phyloP scores from a whole-genome alignment of 495 filamentous ascomycete species.

The Lasiosphaeria ovina region DNA sequence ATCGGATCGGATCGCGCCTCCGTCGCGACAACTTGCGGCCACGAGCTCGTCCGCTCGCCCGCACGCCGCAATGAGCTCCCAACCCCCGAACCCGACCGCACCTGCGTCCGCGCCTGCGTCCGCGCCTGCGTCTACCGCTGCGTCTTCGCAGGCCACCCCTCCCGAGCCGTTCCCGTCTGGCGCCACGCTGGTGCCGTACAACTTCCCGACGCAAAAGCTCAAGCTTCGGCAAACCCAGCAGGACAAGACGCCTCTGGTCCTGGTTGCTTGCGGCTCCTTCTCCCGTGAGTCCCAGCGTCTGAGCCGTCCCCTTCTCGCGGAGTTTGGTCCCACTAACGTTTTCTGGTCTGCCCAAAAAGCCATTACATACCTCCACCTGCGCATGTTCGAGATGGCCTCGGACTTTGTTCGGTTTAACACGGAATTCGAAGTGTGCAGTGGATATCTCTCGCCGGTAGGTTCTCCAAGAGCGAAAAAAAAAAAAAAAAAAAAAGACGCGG shows the following conservation, averaged over 20 bases:
- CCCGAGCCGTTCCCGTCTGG: constrained; percentile 17
- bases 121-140: background rate
- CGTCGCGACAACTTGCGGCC: background rate
- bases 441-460: constrained; percentile 61
- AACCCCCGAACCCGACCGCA: constrained; percentile 12
- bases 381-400: constrained; percentile 91
- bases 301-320: background rate
- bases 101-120: constrained; percentile 6
- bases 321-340: constrained; percentile 11
- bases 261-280: constrained; percentile 91
- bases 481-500: too few species aligned
- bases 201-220: constrained; percentile 69
- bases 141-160: background rate
- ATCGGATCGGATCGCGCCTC: background rate
- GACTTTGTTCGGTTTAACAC: constrained; percentile 78
- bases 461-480: background rate
- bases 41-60: background rate
- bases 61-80: constrained; percentile 4
- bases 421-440: constrained; percentile 80
- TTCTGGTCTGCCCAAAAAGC: constrained; percentile 37
- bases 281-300: constrained; percentile 37
- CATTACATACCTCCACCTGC: constrained; percentile 81
- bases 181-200: constrained; percentile 52
- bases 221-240: constrained; percentile 64
- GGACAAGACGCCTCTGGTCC: constrained; percentile 71